These are phyloP conservation scores for Endoconidiophora polonica DNA, from an alignment of 2,329 filamentous ascomycete genomes.

Conservation along the genomic window DNA sequence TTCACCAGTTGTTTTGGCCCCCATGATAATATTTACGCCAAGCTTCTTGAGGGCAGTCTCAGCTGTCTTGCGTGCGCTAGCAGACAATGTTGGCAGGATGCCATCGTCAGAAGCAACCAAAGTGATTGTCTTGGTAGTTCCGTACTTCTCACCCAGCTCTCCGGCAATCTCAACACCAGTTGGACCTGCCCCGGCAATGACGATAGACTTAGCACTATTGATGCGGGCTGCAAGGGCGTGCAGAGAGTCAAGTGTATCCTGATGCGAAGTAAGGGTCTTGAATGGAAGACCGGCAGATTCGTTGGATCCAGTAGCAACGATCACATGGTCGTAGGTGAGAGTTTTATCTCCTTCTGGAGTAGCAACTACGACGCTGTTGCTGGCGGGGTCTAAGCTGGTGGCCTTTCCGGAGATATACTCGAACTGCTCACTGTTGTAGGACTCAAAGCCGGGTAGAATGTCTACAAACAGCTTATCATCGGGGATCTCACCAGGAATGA, in stretches of 20 bases:
- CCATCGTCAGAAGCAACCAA: slow-evolving; percentile 13
- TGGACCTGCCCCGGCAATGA: slow-evolving; percentile 23
- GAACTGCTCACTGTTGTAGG: slow-evolving; percentile 31
- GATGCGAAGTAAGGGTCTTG: slow-evolving; percentile 28
- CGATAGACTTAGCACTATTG: slow-evolving; percentile 20
- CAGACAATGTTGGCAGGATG: slow-evolving; percentile 13
- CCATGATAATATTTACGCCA: slow-evolving; percentile 26
- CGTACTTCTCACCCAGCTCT: slow-evolving; percentile 21
- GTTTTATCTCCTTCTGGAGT: slow-evolving; percentile 19
- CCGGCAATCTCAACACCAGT: slow-evolving; percentile 25
- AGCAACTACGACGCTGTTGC: slow-evolving; percentile 27
- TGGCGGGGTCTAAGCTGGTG: slow-evolving; percentile 24
- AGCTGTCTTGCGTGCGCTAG: slow-evolving; percentile 23
- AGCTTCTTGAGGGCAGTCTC: slow-evolving; percentile 26
- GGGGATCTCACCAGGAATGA: slow-evolving; percentile 29
- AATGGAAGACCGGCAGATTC: slow-evolving; percentile 24
- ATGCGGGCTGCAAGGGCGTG: slow-evolving; percentile 23
- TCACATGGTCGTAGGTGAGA: slow-evolving; percentile 31
- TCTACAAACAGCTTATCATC: slow-evolving; percentile 24
- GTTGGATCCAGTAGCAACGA: slow-evolving; percentile 29
- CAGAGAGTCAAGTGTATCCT: slow-evolving; percentile 26
- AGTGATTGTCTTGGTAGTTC: slow-evolving; percentile 17
- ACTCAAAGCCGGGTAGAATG: slow-evolving; percentile 28
- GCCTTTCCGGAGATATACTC: slow-evolving; percentile 36
- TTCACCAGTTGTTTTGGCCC: slow-evolving; percentile 22